phyloP scores from a whole-genome alignment of 2,329 filamentous ascomycete genomes.

The Sarocladium oryzae region DNA sequence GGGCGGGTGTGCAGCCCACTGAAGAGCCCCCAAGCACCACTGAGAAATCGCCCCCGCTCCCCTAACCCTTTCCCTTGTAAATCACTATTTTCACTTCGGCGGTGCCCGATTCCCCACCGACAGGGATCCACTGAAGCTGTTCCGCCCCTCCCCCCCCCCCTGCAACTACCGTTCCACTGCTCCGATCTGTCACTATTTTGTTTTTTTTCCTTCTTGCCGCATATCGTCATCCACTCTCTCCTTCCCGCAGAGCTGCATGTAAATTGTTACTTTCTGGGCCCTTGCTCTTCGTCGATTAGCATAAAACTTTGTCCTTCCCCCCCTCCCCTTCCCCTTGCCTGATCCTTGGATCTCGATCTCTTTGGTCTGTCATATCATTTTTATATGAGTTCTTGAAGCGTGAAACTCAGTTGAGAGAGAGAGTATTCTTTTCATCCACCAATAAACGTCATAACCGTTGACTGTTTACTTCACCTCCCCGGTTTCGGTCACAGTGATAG shows the following conservation, averaged over 20 bases:
- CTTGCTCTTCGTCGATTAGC: conserved; percentile 1
- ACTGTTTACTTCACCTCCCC: background rate
- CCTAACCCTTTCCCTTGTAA: no score
- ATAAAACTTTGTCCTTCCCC: conserved; percentile 7
- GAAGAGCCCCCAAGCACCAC: no score
- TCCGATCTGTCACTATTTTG: background rate
- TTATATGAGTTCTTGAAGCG: no score
- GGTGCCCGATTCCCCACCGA: background rate
- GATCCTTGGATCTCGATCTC: background rate
- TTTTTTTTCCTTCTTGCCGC: background rate
- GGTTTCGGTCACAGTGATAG: no score
- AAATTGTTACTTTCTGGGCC: no score
- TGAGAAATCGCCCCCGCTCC: no score
- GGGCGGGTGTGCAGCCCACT: background rate
- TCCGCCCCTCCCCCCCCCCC: background rate
- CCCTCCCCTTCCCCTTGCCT: background rate
- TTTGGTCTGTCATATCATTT: background rate
- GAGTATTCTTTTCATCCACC: no score
- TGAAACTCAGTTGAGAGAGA: no score
- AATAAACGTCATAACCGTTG: background rate
- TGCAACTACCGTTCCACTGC: background rate
- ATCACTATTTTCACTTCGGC: no score
- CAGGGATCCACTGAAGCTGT: background rate
- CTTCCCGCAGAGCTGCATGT: no score
- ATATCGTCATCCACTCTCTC: conserved; percentile 3